Evolutionary conservation across 371 early-diverging fungal genomes (phyloP).

Genomic region (Dichotomocladium elegans): DNA sequence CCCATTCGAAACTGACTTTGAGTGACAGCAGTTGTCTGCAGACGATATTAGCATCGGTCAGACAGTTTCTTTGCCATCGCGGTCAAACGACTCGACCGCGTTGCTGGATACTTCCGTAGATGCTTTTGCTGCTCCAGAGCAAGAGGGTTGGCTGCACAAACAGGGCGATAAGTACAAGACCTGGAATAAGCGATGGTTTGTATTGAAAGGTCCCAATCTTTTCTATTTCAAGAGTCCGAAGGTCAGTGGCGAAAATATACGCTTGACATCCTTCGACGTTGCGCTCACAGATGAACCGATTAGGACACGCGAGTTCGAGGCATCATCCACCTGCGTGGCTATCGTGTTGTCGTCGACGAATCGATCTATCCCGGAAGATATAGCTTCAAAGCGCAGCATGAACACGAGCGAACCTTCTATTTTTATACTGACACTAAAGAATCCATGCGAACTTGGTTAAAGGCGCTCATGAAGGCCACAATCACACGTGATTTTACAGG

Average conservation of each 20-base stretch:
- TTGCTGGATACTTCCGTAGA: slow-evolving; percentile 9
- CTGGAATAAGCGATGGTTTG: slow-evolving; percentile 71
- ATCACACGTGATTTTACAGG: slow-evolving; percentile 49
- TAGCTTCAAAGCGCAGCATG: slow-evolving; percentile 55
- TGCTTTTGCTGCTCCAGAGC: slow-evolving; percentile 43
- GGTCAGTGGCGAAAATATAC: slow-evolving; percentile 11
- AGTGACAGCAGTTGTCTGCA: too few species aligned
- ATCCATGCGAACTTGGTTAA: slow-evolving; percentile 60
- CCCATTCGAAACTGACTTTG: neutral
- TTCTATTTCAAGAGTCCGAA: slow-evolving; percentile 64
- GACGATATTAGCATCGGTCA: too few species aligned
- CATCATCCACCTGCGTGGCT: slow-evolving; percentile 42
- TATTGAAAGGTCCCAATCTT: slow-evolving; percentile 58
- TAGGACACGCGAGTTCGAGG: slow-evolving; percentile 43
- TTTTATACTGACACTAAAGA: slow-evolving; percentile 60
- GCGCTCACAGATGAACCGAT: neutral
- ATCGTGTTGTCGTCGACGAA: slow-evolving; percentile 45
- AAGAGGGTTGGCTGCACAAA: slow-evolving; percentile 65
- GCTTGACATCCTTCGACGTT: neutral
- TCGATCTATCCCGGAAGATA: slow-evolving; percentile 55
- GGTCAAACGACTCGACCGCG: slow-evolving; percentile 15
- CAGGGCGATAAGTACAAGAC: slow-evolving; percentile 60
- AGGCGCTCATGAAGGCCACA: slow-evolving; percentile 69
- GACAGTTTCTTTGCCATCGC: too few species aligned
- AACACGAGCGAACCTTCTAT: slow-evolving; percentile 51